A percentile compares a stretch with the other conserved stretches of the same genome.
Conservation (phyloP, 1,284 basidiomycete genomes). For the Peniophora sp. region DNA sequence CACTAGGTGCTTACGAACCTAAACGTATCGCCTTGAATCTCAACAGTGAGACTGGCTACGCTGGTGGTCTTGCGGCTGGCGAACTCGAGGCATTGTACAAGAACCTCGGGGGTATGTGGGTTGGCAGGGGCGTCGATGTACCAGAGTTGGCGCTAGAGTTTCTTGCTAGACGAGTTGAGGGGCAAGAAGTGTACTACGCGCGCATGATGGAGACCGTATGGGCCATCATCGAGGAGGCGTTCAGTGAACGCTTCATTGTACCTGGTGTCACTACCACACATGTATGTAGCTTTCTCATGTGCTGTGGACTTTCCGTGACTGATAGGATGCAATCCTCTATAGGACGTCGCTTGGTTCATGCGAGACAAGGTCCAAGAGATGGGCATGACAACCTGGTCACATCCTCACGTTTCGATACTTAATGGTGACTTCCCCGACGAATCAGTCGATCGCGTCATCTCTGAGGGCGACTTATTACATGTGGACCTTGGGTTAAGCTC, state of each 20-base stretch:
- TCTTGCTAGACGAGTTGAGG: constrained; percentile 32
- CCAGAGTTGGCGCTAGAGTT: constrained; percentile 45
- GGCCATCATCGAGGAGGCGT: constrained; percentile 46
- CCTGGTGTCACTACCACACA: constrained; percentile 38
- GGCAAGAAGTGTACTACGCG: constrained; percentile 35
- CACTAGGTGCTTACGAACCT: constrained; percentile 29
- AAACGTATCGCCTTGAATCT: constrained; percentile 37
- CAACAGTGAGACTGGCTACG: constrained; percentile 39
- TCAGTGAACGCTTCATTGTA: constrained; percentile 32
- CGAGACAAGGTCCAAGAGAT: constrained; percentile 41
- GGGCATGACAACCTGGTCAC: constrained; percentile 46
- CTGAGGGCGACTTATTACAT: constrained; percentile 42
- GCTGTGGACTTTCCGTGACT: not conserved
- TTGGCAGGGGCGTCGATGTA: constrained; percentile 27
- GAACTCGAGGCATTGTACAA: constrained; percentile 31
- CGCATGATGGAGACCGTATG: constrained; percentile 41
- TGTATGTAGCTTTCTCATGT: constrained; percentile 17
- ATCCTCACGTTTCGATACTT: constrained; percentile 38
- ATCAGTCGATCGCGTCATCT: constrained; percentile 32
- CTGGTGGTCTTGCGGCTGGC: constrained; percentile 43
- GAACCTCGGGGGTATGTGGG: constrained; percentile 34
- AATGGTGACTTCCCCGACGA: constrained; percentile 18
- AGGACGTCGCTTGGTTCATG: constrained; percentile 52
- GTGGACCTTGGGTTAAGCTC: constrained; percentile 48
- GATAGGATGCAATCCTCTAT: not conserved